These are phyloP conservation scores for Kluyveromyces lactis DNA, from an alignment of 805 yeast genomes.

Conservation along the genomic window DNA sequence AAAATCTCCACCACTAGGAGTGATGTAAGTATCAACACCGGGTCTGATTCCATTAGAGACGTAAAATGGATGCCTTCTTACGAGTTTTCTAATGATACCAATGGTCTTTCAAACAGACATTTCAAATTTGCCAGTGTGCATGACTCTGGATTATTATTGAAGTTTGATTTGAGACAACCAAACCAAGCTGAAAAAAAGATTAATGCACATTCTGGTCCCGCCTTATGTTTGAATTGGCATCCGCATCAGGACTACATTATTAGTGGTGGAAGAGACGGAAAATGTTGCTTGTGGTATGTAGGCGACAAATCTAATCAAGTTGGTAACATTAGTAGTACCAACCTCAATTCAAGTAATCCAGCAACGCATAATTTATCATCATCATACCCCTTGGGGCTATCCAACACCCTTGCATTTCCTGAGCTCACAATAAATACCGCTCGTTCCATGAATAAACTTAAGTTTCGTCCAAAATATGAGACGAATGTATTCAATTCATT, in stretches of 20 bases:
- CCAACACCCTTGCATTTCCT: constrained; percentile 34
- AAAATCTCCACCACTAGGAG: constrained; percentile 26
- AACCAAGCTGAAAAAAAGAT: constrained; percentile 55
- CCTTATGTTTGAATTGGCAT: constrained; percentile 81
- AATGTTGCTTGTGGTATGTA: constrained; percentile 28
- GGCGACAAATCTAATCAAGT: constrained; percentile 17
- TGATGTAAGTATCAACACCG: constrained; percentile 34
- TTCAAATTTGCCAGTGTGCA: constrained; percentile 67
- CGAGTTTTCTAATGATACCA: constrained; percentile 21
- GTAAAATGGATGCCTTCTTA: constrained; percentile 41
- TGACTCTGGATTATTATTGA: constrained; percentile 81
- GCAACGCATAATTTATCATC: constrained; percentile 1
- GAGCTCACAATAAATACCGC: constrained; percentile 67
- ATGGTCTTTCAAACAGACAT: constrained; percentile 18
- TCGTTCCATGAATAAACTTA: constrained; percentile 59
- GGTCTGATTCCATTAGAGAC: constrained; percentile 63
- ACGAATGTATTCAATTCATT: constrained; percentile 45
- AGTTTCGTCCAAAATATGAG: constrained; percentile 24
- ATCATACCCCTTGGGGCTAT: constrained; percentile 4
- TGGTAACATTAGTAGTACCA: constrained; percentile 3
- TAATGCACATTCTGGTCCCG: constrained; percentile 89
- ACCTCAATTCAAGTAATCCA: neutral
- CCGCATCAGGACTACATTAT: constrained; percentile 72
- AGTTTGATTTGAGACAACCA: constrained; percentile 78
- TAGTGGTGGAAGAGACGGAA: constrained; percentile 88